Evolutionary conservation across 2,329 filamentous ascomycete genomes (phyloP).

Genomic region (Teratosphaeriaceae sp.): DNA sequence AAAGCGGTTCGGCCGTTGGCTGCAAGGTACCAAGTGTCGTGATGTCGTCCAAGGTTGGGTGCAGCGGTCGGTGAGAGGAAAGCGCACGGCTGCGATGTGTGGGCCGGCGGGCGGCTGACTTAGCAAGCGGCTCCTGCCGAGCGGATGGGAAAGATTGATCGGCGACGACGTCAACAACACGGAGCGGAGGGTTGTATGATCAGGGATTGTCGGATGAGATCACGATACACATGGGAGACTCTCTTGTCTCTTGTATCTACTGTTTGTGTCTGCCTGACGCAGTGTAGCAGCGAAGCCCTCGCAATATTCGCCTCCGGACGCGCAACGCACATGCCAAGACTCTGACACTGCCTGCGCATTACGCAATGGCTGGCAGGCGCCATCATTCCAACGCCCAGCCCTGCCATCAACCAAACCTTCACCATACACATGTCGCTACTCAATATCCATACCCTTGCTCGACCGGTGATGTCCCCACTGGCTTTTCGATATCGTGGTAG

Average conservation of each 20-base stretch:
- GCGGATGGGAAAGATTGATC: neutral
- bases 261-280: neutral
- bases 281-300: neutral
- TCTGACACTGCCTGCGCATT: constrained; percentile 3
- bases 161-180: neutral
- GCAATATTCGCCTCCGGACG: neutral
- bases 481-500: neutral
- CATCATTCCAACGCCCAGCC: neutral
- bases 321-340: constrained; percentile 4
- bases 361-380: constrained; percentile 2
- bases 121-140: constrained; percentile 3
- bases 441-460: neutral
- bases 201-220: neutral
- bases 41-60: constrained; percentile 3
- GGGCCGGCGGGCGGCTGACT: constrained; percentile 4
- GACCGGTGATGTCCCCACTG: neutral
- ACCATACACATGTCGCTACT: neutral
- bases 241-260: neutral
- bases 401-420: neutral
- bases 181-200: too few species aligned
- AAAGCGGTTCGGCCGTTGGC: constrained; percentile 1
- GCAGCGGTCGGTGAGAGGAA: constrained; percentile 12
- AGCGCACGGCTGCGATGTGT: constrained; percentile 7
- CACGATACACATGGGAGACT: neutral
- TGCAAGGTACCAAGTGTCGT: constrained; percentile 10